Evolutionary conservation across 2,329 filamentous ascomycete species (phyloP).

Genomic region (Fusarium secorum): DNA sequence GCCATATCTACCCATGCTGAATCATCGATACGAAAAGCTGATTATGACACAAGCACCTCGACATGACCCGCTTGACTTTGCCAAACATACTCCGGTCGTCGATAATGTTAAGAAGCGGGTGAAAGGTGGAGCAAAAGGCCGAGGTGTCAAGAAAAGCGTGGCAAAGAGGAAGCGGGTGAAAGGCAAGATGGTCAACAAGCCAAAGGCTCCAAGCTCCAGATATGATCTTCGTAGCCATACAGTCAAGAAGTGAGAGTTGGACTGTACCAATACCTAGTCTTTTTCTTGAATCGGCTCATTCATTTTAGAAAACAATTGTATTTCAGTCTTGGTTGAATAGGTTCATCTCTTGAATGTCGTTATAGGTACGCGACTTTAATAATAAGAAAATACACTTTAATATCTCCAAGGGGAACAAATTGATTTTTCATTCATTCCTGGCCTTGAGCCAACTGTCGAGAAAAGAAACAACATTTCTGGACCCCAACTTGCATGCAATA

Average conservation of each 20-base stretch:
- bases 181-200: neutral
- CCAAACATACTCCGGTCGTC: neutral
- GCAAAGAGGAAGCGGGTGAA: neutral
- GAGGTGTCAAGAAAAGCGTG: neutral
- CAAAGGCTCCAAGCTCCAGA: neutral
- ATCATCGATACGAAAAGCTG: accelerated
- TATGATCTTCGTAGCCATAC: neutral
- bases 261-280: neutral
- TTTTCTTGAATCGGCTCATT: neutral
- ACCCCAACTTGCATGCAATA: neutral
- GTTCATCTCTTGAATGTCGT: neutral
- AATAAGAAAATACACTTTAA: neutral
- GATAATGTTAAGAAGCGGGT: neutral
- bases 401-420: neutral
- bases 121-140: neutral
- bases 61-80: constrained; percentile 8
- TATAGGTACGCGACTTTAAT: neutral
- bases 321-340: neutral
- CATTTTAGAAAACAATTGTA: neutral
- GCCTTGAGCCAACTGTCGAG: neutral
- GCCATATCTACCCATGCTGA: neutral
- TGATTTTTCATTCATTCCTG: neutral
- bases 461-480: neutral
- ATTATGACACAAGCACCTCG: neutral
- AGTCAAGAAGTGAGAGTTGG: neutral